These are phyloP conservation scores for Podospora pseudopauciseta DNA, from an alignment of 495 filamentous ascomycete species.

Conservation along the genomic window DNA sequence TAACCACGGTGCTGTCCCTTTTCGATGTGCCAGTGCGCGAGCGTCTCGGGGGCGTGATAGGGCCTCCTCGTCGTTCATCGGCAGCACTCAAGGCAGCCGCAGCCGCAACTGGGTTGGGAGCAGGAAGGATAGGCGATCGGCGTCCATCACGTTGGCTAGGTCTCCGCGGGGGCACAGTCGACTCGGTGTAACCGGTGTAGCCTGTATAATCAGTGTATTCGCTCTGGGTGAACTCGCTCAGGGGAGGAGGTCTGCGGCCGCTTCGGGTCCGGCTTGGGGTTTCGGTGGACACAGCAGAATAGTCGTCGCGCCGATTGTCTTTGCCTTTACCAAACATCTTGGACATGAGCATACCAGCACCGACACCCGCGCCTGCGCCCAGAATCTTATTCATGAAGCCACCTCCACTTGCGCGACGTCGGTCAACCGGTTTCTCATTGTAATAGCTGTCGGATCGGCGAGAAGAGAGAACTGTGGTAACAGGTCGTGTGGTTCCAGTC, in stretches of 20 bases:
- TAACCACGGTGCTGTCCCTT: constrained; percentile 39
- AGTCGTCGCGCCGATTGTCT: constrained; percentile 55
- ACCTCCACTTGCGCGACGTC: constrained; percentile 34
- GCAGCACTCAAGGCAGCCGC: constrained; percentile 41
- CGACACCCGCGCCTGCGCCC: constrained; percentile 62
- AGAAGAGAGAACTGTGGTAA: constrained; percentile 48
- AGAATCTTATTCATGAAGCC: constrained; percentile 64
- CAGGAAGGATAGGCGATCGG: constrained; percentile 36
- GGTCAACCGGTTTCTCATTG: constrained; percentile 56
- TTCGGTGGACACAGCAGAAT: constrained; percentile 51
- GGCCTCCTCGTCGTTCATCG: constrained; percentile 28
- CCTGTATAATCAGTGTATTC: constrained; percentile 46
- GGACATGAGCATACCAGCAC: constrained; percentile 61
- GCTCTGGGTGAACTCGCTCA: constrained; percentile 41
- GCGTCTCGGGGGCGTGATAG: constrained; percentile 45
- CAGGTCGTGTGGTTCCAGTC: not conserved
- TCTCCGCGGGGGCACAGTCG: constrained; percentile 37
- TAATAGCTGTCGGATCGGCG: constrained; percentile 50
- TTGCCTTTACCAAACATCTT: constrained; percentile 57
- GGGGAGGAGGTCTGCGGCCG: constrained; percentile 12
- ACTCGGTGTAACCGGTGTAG: constrained; percentile 38
- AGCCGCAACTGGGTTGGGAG: constrained; percentile 38
- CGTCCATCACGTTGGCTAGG: constrained; percentile 29
- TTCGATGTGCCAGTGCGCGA: constrained; percentile 40
- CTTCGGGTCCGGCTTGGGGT: constrained; percentile 46